These are phyloP conservation scores for Trichoderma arundinaceum DNA, from an alignment of 2,329 filamentous ascomycete species.

Conservation along the genomic window DNA sequence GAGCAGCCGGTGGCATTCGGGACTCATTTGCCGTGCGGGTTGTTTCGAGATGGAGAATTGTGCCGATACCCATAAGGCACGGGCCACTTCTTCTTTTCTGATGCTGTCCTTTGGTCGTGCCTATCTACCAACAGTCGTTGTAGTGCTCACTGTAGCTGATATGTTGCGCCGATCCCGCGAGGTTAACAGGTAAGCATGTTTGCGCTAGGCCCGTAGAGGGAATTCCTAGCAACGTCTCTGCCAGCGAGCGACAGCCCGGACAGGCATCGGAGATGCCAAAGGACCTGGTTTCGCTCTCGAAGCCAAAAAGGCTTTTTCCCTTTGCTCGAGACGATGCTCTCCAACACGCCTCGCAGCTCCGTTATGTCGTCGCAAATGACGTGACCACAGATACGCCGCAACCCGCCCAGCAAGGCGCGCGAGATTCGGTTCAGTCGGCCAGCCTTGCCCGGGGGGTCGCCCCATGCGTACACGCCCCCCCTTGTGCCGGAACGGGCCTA, in stretches of 20 bases:
- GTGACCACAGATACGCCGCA: conserved; percentile 23
- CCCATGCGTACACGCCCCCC: conserved; percentile 14
- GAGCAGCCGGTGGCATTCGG: conserved; percentile 21
- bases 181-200: conserved; percentile 28
- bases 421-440: conserved; percentile 27
- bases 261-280: too few species aligned
- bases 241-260: too few species aligned
- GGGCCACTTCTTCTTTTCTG: conserved; percentile 24
- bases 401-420: conserved; percentile 12
- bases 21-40: conserved; percentile 24
- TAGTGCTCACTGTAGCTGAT: conserved; percentile 1
- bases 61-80: conserved; percentile 29
- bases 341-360: conserved; percentile 21
- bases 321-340: background rate
- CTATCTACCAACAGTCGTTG: background rate
- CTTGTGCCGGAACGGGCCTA: conserved; percentile 13
- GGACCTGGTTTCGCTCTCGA: too few species aligned
- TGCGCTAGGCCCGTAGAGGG: conserved; percentile 9
- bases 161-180: conserved; percentile 24
- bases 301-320: too few species aligned
- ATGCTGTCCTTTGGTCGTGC: background rate
- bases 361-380: background rate
- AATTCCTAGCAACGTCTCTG: background rate
- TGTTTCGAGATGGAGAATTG: conserved; percentile 21
- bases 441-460: conserved; percentile 12